Conservation (phyloP, 495 filamentous ascomycete species). For the Penicillium paxilli region DNA sequence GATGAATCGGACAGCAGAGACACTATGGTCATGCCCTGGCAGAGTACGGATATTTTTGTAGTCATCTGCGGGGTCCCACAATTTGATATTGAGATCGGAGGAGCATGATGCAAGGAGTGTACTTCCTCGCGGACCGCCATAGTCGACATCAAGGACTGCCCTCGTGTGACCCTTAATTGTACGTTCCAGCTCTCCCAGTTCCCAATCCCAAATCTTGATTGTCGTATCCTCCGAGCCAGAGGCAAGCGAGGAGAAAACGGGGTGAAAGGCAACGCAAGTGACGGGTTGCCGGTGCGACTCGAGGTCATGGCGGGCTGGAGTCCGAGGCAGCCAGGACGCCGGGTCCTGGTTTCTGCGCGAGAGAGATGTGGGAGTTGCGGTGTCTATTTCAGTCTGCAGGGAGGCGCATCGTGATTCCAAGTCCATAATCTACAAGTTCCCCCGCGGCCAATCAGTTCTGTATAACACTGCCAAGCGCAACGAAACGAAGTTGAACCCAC, state of each 20-base stretch:
- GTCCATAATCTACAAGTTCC: slow-evolving; percentile 84
- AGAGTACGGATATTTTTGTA: slow-evolving; percentile 96
- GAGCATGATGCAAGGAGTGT: slow-evolving; percentile 89
- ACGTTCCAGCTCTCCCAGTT: slow-evolving; percentile 86
- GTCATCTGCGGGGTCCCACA: slow-evolving; percentile 93
- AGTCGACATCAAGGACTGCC: slow-evolving; percentile 86
- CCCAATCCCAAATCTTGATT: slow-evolving; percentile 98
- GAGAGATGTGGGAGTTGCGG: slow-evolving; percentile 79
- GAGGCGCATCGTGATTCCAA: slow-evolving; percentile 70
- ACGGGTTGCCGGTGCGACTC: slow-evolving; percentile 81
- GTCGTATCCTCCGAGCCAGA: slow-evolving; percentile 93
- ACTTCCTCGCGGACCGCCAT: slow-evolving; percentile 81
- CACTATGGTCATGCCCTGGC: slow-evolving; percentile 90
- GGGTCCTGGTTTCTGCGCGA: slow-evolving; percentile 81
- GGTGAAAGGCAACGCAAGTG: slow-evolving; percentile 92
- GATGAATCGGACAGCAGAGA: slow-evolving; percentile 87
- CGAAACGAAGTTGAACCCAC: slow-evolving; percentile 37
- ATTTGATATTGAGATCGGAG: slow-evolving; percentile 88
- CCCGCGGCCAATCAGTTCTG: slow-evolving; percentile 2
- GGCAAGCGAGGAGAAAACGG: slow-evolving; percentile 86
- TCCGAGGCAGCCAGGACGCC: slow-evolving; percentile 77
- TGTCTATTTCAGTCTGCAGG: slow-evolving; percentile 82
- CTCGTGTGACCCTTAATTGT: slow-evolving; percentile 95
- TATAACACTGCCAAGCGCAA: neutral
- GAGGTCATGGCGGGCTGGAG: slow-evolving; percentile 73